Conservation (phyloP, 768 basidiomycete species). For the Psilocybe azurescens region DNA sequence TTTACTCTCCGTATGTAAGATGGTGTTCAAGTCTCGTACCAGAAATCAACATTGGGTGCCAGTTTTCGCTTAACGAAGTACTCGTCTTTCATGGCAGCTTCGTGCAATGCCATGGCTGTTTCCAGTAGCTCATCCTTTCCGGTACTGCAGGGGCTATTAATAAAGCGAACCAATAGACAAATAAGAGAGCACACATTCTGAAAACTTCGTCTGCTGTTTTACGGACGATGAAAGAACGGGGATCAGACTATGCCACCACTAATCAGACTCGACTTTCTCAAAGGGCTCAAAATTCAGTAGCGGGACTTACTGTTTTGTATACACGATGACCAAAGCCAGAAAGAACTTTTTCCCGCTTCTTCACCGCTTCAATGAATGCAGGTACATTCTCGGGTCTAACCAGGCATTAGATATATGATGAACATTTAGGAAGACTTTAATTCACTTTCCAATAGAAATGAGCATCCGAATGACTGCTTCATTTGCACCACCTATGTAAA, state of each 20-base stretch:
- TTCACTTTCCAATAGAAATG: slow-evolving; percentile 82
- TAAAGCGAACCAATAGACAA: neutral
- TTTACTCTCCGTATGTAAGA: neutral
- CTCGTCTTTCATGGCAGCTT: slow-evolving; percentile 88
- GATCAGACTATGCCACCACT: slow-evolving; percentile 68
- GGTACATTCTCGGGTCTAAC: slow-evolving; percentile 82
- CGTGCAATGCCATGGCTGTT: slow-evolving; percentile 88
- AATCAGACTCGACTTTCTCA: slow-evolving; percentile 56
- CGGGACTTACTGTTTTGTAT: slow-evolving; percentile 38
- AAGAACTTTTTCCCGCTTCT: slow-evolving; percentile 85
- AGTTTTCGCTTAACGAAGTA: slow-evolving; percentile 85
- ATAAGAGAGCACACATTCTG: slow-evolving; percentile 62
- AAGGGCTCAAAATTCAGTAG: slow-evolving; percentile 43
- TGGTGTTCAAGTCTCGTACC: slow-evolving; percentile 48
- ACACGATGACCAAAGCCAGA: slow-evolving; percentile 88
- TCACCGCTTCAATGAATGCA: slow-evolving; percentile 85
- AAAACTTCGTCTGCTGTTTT: slow-evolving; percentile 94
- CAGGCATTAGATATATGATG: neutral
- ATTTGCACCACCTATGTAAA: slow-evolving; percentile 75
- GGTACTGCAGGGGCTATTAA: slow-evolving; percentile 51
- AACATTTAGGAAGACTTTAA: neutral
- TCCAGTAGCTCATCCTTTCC: slow-evolving; percentile 86
- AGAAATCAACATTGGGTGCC: slow-evolving; percentile 92
- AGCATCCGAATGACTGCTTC: slow-evolving; percentile 97
- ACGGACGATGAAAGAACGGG: slow-evolving; percentile 88